A percentile compares a stretch with the other conserved stretches of the same genome.
These are phyloP conservation scores for Pterocarpus santalinus DNA, from an alignment of 306 rosid genomes.

Conservation along the genomic window DNA sequence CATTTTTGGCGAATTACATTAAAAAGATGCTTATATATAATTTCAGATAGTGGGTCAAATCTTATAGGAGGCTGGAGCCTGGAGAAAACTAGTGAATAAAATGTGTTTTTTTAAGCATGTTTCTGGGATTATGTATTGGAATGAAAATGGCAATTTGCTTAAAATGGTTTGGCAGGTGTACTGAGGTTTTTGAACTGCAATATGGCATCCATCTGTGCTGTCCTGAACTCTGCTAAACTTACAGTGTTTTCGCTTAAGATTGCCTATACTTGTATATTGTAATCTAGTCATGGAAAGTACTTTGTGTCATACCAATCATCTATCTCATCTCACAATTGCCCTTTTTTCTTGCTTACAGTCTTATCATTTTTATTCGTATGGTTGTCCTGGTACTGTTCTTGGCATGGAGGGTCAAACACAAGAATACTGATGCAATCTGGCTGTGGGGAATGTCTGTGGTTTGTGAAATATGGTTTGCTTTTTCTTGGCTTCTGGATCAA, in stretches of 20 bases:
- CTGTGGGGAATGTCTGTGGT: conserved; percentile 97
- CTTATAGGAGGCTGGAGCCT: not conserved
- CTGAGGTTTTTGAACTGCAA: not conserved
- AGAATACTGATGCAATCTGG: conserved; percentile 87
- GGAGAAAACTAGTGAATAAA: conserved; percentile 4
- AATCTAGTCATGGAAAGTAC: not conserved
- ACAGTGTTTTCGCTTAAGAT: not conserved
- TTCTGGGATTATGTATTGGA: not conserved
- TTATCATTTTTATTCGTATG: conserved; percentile 75
- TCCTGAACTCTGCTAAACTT: not conserved
- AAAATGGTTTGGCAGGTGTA: not conserved
- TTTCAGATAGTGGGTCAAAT: no score
- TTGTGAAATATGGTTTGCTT: conserved; percentile 98
- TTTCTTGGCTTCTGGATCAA: conserved; percentile 98
- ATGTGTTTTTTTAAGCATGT: no score
- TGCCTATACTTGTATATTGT: not conserved
- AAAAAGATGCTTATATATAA: no score
- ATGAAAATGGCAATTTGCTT: not conserved
- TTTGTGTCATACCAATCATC: not conserved
- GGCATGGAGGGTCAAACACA: conserved; percentile 78
- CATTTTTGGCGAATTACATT: no score
- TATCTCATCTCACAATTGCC: conserved; percentile 40
- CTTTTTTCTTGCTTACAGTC: conserved; percentile 62
- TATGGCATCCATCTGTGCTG: not conserved
- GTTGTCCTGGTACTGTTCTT: conserved; percentile 76